Conservation (phyloP, 2,329 filamentous ascomycete species). For the Didymella segeticola region DNA sequence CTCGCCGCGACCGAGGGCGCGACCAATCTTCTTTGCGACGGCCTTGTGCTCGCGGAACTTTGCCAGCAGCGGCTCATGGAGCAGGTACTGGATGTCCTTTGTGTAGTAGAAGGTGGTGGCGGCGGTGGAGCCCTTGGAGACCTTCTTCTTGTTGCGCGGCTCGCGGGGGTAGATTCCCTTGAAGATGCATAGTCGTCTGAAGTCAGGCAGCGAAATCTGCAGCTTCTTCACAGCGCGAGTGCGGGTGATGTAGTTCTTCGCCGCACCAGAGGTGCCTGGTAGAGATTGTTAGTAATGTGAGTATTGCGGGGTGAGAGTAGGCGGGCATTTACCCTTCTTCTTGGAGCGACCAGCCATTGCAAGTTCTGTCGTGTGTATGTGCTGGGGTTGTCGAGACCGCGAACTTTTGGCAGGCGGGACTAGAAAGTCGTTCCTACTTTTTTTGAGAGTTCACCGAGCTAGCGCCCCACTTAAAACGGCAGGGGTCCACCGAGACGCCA, state of each 20-base stretch:
- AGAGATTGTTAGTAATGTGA: slow-evolving; percentile 25
- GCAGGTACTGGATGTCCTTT: slow-evolving; percentile 97
- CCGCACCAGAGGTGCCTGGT: slow-evolving; percentile 80
- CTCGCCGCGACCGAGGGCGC: slow-evolving; percentile 89
- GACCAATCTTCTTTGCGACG: slow-evolving; percentile 96
- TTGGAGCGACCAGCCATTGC: slow-evolving; percentile 48
- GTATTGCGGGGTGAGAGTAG: not conserved
- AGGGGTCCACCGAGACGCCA: slow-evolving; percentile 20
- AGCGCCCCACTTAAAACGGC: slow-evolving; percentile 25
- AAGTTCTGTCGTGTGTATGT: slow-evolving; percentile 7
- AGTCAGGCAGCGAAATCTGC: slow-evolving; percentile 95
- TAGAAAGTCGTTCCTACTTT: slow-evolving; percentile 16
- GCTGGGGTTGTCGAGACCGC: slow-evolving; percentile 11
- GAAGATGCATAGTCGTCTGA: slow-evolving; percentile 98
- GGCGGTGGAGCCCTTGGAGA: slow-evolving; percentile 84
- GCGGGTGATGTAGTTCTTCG: slow-evolving; percentile 98
- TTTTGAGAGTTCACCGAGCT: slow-evolving; percentile 24
- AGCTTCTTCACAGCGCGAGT: slow-evolving; percentile 98
- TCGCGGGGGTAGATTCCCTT: slow-evolving; percentile 99
- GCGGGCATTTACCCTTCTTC: slow-evolving; percentile 69
- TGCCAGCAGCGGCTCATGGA: slow-evolving; percentile 90
- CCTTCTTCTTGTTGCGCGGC: slow-evolving; percentile 96
- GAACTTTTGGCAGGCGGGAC: slow-evolving; percentile 18
- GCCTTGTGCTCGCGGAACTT: slow-evolving; percentile 98
- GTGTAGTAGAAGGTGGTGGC: slow-evolving; percentile 92